Conservation (phyloP, 202 grass and related monocot genomes). For the Sporobolus alterniflorus region DNA sequence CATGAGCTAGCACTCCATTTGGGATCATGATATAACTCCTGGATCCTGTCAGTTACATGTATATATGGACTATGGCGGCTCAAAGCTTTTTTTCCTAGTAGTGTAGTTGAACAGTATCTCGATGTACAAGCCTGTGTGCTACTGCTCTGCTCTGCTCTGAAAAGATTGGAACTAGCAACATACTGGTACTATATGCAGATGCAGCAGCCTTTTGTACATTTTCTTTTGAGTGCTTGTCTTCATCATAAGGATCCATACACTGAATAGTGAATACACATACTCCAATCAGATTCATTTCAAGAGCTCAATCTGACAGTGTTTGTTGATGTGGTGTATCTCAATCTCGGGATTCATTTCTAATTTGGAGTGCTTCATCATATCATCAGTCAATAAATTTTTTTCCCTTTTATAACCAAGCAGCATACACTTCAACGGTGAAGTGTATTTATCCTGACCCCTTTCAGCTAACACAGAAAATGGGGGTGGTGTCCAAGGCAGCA, state of each 20-base stretch:
- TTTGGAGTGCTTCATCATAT: background rate
- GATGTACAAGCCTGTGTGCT: conserved; percentile 40
- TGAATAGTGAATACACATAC: background rate
- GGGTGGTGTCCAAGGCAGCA: no score
- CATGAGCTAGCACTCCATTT: background rate
- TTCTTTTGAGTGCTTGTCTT: conserved; percentile 23
- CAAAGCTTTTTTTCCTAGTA: background rate
- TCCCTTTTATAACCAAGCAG: background rate
- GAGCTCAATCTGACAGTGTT: background rate
- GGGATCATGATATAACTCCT: conserved; percentile 37
- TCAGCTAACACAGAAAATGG: no score
- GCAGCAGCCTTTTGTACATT: conserved; percentile 28
- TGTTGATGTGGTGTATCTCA: no score
- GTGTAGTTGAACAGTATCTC: conserved; percentile 18
- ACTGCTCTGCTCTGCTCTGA: conserved; percentile 21
- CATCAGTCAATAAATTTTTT: background rate
- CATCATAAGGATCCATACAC: background rate
- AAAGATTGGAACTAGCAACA: conserved; percentile 51
- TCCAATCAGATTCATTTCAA: background rate
- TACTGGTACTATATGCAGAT: conserved; percentile 17
- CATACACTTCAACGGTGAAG: background rate
- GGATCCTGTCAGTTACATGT: conserved; percentile 1
- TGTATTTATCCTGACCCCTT: no score
- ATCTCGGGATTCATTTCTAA: no score
- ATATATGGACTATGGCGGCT: background rate